Conservation (phyloP, 441 rosid species). For the Viola pubescens region DNA sequence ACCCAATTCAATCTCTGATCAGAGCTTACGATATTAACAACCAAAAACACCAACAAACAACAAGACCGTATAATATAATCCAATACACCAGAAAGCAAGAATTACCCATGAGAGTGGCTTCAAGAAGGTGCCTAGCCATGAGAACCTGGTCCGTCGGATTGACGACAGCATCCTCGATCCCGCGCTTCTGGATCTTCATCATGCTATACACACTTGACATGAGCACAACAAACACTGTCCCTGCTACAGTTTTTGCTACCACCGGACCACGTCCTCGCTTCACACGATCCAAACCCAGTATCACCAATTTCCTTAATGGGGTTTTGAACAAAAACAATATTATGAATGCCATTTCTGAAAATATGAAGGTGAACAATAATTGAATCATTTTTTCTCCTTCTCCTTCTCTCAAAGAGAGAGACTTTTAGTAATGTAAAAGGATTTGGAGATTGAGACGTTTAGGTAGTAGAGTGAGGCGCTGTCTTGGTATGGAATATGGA, state of each 20-base stretch:
- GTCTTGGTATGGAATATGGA: no score
- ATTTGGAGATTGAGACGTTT: background rate
- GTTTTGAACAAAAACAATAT: constrained; percentile 61
- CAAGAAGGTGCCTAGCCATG: constrained; percentile 62
- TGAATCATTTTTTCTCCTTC: constrained; percentile 45
- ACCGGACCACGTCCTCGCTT: constrained; percentile 83
- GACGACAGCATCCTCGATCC: constrained; percentile 36
- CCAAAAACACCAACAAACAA: background rate
- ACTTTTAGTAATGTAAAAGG: background rate
- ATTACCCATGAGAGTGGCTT: constrained; percentile 89
- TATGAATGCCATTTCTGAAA: constrained; percentile 59
- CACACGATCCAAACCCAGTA: constrained; percentile 58
- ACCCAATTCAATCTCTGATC: background rate
- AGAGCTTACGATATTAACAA: background rate
- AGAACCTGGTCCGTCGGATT: constrained; percentile 86
- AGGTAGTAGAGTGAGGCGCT: no score
- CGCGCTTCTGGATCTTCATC: constrained; percentile 46
- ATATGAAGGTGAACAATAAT: constrained; percentile 52
- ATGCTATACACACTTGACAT: constrained; percentile 53
- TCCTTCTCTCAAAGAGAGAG: background rate
- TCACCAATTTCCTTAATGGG: constrained; percentile 63
- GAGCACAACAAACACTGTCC: constrained; percentile 50
- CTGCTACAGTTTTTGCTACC: constrained; percentile 57
- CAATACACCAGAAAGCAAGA: constrained; percentile 1
- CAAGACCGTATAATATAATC: background rate